These are phyloP conservation scores for Oryza australiensis DNA, from an alignment of 176 grass and related monocot species.

Conservation along the genomic window DNA sequence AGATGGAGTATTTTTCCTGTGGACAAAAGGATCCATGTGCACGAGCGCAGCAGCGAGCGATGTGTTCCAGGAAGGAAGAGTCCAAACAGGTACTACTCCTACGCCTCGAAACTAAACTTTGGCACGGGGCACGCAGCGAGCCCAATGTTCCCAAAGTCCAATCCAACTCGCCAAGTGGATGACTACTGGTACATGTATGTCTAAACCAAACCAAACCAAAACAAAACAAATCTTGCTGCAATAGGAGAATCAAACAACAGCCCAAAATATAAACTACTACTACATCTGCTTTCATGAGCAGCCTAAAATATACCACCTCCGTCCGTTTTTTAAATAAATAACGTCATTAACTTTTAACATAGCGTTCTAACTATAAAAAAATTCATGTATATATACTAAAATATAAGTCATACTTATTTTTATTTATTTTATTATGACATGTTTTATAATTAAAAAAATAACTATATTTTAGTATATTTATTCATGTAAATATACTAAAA, in stretches of 20 bases:
- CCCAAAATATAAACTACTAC: neutral
- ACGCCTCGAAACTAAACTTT: constrained; percentile 17
- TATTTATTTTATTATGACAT: too few species aligned
- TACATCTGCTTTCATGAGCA: too few species aligned
- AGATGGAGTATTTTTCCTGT: neutral
- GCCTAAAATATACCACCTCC: too few species aligned
- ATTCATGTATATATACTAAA: too few species aligned
- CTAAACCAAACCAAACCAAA: neutral
- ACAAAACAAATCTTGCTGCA: neutral
- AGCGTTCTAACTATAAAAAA: too few species aligned
- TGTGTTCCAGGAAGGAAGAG: neutral
- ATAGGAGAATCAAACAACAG: neutral
- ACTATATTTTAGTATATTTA: too few species aligned
- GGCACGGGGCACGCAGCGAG: neutral
- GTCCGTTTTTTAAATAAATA: too few species aligned
- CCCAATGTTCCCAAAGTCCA: neutral
- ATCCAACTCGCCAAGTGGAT: neutral
- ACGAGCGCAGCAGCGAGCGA: neutral
- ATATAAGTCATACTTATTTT: too few species aligned
- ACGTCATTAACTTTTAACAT: too few species aligned
- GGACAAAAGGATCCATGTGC: neutral
- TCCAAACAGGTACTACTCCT: neutral
- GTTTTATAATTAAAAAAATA: too few species aligned
- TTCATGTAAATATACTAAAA: too few species aligned
- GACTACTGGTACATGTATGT: neutral